phyloP scores from a whole-genome alignment of 169 alveolate genomes.

The Babesia bigemina region DNA sequence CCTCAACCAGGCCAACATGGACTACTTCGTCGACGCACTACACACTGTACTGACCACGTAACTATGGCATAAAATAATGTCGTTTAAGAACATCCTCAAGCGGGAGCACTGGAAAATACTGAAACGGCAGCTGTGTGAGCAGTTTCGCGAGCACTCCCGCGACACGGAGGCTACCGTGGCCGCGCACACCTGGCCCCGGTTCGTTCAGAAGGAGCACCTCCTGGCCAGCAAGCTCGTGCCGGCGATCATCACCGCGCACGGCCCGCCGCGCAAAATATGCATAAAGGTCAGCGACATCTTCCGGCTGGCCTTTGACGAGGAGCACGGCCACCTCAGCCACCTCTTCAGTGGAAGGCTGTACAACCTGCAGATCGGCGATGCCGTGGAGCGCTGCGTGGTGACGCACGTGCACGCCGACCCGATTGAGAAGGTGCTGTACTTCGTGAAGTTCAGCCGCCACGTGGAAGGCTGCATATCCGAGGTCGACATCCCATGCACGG shows the following conservation, averaged over 20 bases:
- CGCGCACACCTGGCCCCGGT: conserved; percentile 60
- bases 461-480: conserved; percentile 76
- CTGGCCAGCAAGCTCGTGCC: conserved; percentile 67
- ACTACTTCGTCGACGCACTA: conserved; percentile 54
- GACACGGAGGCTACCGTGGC: conserved; percentile 52
- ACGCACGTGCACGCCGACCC: conserved; percentile 81
- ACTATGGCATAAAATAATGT: conserved; percentile 31
- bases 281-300: conserved; percentile 62
- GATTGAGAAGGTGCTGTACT: conserved; percentile 78
- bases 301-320: conserved; percentile 83
- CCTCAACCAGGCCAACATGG: conserved; percentile 42
- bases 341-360: conserved; percentile 81
- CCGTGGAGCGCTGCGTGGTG: conserved; percentile 74
- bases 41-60: conserved; percentile 28
- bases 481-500: conserved; percentile 78
- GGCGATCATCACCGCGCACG: conserved; percentile 73
- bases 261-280: conserved; percentile 67
- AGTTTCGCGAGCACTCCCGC: conserved; percentile 42
- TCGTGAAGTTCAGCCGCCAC: conserved; percentile 79
- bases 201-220: conserved; percentile 68
- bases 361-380: conserved; percentile 62
- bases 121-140: conserved; percentile 42
- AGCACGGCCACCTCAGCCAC: conserved; percentile 80
- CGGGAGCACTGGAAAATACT: conserved; percentile 61
- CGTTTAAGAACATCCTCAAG: conserved; percentile 46